Conservation (phyloP, 495 filamentous ascomycete species). For the Hyaloscypha finlandica region DNA sequence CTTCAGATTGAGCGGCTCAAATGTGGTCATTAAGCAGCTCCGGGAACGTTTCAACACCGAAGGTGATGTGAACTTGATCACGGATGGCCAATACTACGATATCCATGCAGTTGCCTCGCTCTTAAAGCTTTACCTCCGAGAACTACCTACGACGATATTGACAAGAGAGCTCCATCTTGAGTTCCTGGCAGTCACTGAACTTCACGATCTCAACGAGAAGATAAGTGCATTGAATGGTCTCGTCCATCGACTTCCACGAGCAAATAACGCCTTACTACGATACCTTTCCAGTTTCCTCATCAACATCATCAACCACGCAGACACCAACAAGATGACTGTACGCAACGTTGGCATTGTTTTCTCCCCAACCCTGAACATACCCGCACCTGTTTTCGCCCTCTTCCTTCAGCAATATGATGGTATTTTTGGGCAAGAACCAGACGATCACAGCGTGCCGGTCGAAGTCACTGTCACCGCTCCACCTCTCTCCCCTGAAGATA, state of each 20-base stretch:
- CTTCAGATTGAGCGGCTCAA: constrained; percentile 93
- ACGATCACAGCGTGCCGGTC: constrained; percentile 51
- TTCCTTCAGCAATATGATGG: constrained; percentile 87
- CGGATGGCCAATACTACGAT: constrained; percentile 85
- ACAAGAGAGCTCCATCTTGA: constrained; percentile 89
- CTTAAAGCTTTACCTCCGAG: constrained; percentile 90
- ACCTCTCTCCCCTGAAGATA: constrained; percentile 56
- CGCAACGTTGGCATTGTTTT: constrained; percentile 98
- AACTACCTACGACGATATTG: constrained; percentile 86
- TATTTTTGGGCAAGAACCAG: constrained; percentile 76
- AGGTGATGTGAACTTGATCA: constrained; percentile 86
- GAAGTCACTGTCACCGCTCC: constrained; percentile 48
- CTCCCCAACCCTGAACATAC: constrained; percentile 97
- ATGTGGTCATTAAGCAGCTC: constrained; percentile 87
- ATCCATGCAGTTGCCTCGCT: constrained; percentile 95
- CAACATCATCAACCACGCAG: constrained; percentile 83
- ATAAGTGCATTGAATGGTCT: constrained; percentile 79
- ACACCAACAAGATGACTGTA: constrained; percentile 97
- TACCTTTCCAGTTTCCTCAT: constrained; percentile 86
- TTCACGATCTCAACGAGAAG: constrained; percentile 74
- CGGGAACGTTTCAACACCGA: constrained; percentile 92
- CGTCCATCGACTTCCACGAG: constrained; percentile 78
- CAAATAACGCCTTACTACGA: constrained; percentile 76
- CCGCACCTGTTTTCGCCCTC: constrained; percentile 88
- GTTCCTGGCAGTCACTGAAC: constrained; percentile 83